phyloP scores from a whole-genome alignment of 1,139 yeast species.

The Pichia sp. region DNA sequence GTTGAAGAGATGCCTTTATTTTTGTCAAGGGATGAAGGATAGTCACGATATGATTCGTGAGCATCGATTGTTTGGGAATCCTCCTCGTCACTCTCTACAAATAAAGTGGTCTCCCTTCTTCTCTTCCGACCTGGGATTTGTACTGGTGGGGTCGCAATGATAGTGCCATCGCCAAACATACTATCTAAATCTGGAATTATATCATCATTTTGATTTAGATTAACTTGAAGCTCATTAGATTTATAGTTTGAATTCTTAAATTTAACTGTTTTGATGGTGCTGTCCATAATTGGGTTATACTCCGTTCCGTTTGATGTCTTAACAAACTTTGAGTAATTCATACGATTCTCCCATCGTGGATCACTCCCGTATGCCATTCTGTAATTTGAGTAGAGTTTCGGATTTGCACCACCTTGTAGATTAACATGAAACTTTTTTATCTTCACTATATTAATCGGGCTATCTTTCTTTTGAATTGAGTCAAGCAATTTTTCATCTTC shows the following conservation, averaged over 20 bases:
- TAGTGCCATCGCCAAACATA: constrained; percentile 10
- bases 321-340: constrained; percentile 27
- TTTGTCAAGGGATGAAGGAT: constrained; percentile 5
- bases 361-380: constrained; percentile 12
- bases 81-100: constrained; percentile 18
- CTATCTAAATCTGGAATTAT: constrained; percentile 19
- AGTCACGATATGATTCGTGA: background rate
- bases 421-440: constrained; percentile 22
- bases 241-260: constrained; percentile 25
- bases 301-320: constrained; percentile 16
- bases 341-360: constrained; percentile 26
- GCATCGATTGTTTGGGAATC: background rate
- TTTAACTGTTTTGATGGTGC: constrained; percentile 26
- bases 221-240: constrained; percentile 19
- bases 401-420: constrained; percentile 3
- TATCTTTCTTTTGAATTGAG: background rate
- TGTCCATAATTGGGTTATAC: constrained; percentile 28
- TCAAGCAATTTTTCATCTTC: constrained; percentile 15
- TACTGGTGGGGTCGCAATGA: background rate
- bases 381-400: constrained; percentile 12
- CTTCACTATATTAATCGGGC: constrained; percentile 14
- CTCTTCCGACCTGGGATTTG: constrained; percentile 3
- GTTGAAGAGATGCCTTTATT: background rate
- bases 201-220: constrained; percentile 17
- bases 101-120: constrained; percentile 12